Conservation (phyloP, 2,329 filamentous ascomycete genomes). For the Neopestalotiopsis sp. region DNA sequence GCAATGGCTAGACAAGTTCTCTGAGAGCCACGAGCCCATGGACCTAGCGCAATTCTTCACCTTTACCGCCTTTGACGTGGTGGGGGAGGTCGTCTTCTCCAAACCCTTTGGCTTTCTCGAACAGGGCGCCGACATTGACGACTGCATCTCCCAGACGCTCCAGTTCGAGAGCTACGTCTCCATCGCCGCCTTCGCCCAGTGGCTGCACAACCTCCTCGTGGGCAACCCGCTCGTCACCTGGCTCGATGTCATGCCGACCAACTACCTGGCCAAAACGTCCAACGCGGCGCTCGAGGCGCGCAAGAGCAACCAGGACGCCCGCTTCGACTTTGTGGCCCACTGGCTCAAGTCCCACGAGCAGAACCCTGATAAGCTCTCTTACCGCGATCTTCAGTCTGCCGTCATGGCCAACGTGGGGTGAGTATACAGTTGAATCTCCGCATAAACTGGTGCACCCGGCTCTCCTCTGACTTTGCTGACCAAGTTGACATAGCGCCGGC, state of each 20-base stretch:
- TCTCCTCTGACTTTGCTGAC: no score
- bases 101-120: slow-evolving; percentile 35
- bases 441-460: neutral
- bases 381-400: slow-evolving; percentile 5
- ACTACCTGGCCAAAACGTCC: slow-evolving; percentile 18
- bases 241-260: slow-evolving; percentile 21
- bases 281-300: slow-evolving; percentile 16
- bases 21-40: slow-evolving; percentile 14
- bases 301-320: slow-evolving; percentile 18
- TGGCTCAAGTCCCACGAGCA: slow-evolving; percentile 1
- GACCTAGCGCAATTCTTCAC: slow-evolving; percentile 22
- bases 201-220: slow-evolving; percentile 22
- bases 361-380: neutral
- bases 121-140: slow-evolving; percentile 29
- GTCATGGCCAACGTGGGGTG: slow-evolving; percentile 12
- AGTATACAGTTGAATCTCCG: neutral
- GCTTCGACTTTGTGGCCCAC: slow-evolving; percentile 22
- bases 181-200: slow-evolving; percentile 17
- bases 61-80: slow-evolving; percentile 32
- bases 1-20: slow-evolving; percentile 12
- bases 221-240: slow-evolving; percentile 25
- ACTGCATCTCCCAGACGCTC: slow-evolving; percentile 26
- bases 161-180: slow-evolving; percentile 10
- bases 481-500: neutral
- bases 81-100: slow-evolving; percentile 33